phyloP scores from a whole-genome alignment of 768 basidiomycete species.

The Hygrocybe punicea region DNA sequence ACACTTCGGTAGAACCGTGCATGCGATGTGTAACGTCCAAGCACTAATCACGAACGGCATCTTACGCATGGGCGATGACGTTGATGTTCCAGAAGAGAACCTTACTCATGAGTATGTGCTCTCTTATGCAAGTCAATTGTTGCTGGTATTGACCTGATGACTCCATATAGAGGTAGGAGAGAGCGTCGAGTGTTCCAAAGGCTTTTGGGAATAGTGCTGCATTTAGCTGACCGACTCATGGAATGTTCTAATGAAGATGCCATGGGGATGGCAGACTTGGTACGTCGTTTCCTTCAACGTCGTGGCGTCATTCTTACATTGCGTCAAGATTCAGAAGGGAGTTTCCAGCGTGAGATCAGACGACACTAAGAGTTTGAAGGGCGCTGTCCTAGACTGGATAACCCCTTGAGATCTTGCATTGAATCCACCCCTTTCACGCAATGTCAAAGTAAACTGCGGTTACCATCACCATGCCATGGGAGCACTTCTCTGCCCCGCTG shows the following conservation, averaged over 20 bases:
- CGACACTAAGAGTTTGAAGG: too few species aligned
- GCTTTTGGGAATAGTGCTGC: not conserved
- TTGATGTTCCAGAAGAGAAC: not conserved
- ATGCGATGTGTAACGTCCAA: conserved; percentile 2
- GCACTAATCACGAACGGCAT: not conserved
- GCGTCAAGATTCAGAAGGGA: not conserved
- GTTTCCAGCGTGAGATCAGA: not conserved
- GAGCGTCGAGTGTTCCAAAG: not conserved
- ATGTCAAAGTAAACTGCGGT: not conserved
- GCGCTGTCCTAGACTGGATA: too few species aligned
- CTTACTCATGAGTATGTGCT: not conserved
- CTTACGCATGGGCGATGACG: not conserved
- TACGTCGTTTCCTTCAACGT: not conserved
- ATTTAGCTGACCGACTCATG: not conserved
- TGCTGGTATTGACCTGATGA: not conserved
- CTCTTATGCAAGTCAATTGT: not conserved
- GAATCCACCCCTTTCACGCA: too few species aligned
- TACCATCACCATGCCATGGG: conserved; percentile 20
- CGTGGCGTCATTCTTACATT: not conserved
- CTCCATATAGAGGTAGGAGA: not conserved
- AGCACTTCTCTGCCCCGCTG: conserved; percentile 20
- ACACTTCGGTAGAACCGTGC: conserved; percentile 4
- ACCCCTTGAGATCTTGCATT: too few species aligned
- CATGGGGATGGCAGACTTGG: not conserved
- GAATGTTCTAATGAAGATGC: not conserved